These are phyloP conservation scores for Botryotinia narcissicola DNA, from an alignment of 2,329 filamentous ascomycete genomes.

Conservation along the genomic window DNA sequence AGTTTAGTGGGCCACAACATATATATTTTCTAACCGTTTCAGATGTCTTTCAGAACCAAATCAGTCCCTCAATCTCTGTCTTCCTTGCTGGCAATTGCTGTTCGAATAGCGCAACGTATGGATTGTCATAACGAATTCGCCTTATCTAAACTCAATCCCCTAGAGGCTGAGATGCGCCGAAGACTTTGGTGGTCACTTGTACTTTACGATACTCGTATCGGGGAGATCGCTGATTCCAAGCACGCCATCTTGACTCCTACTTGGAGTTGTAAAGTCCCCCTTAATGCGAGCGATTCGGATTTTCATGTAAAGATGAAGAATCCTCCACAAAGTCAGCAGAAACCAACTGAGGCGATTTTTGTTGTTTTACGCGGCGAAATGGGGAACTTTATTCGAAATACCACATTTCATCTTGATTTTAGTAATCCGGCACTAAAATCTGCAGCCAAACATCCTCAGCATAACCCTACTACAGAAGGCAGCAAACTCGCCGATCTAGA, in stretches of 20 bases:
- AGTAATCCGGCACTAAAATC: conserved; percentile 28
- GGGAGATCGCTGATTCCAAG: conserved; percentile 60
- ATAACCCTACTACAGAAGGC: conserved; percentile 17
- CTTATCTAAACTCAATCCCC: conserved; percentile 47
- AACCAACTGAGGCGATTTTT: conserved; percentile 61
- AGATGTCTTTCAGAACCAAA: conserved; percentile 32
- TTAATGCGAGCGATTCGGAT: conserved; percentile 62
- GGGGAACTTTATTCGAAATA: conserved; percentile 43
- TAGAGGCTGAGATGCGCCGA: conserved; percentile 68
- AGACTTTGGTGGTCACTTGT: conserved; percentile 72
- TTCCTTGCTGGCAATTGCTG: conserved; percentile 61
- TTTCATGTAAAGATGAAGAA: conserved; percentile 57
- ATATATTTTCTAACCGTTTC: conserved; percentile 23
- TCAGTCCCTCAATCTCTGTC: conserved; percentile 61
- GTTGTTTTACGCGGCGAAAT: conserved; percentile 56
- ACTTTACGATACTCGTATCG: conserved; percentile 65
- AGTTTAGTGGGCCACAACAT: conserved; percentile 28
- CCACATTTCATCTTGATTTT: conserved; percentile 31
- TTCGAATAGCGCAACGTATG: conserved; percentile 66
- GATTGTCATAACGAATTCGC: conserved; percentile 64
- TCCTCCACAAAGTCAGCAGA: conserved; percentile 47
- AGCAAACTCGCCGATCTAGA: conserved; percentile 39
- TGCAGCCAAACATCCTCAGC: conserved; percentile 24
- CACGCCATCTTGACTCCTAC: conserved; percentile 40
- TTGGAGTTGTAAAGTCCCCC: conserved; percentile 56